Base-by-base conservation (phyloP, 768 basidiomycete species). In the Lactarius quietus region DNA sequence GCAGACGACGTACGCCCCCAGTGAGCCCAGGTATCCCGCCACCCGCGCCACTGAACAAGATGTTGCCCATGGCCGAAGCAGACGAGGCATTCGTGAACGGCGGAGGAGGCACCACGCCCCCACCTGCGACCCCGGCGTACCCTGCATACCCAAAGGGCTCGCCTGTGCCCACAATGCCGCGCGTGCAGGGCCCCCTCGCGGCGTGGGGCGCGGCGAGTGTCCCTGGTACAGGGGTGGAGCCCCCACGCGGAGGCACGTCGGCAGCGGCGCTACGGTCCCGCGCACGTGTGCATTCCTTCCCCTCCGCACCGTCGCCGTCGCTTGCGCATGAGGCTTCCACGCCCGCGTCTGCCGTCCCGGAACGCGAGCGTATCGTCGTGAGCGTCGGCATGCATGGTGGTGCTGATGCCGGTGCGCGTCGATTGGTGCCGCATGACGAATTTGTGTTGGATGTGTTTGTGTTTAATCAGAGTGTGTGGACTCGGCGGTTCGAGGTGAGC, bases 381-480 rank as follows among this genome's bases (percentile, higher is more conserved):
- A 90, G 89, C 15, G 85, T 90, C 14, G 88, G 88, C 18, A 73
- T 83, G 33, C 72, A 72, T 1, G 71, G 71, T 14, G 63, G 69
- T 70, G 55, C 12, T 10, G 43, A 48, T 17, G 54, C 55, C 41
- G 45, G 64, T 35, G 51, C 54, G 76, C 66, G 84, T 1, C 61
- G 79, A 76, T 86, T 94, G 71, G 88, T 85, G 68, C 89, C 90
- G 20, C 78, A 89, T 31, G 86, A 91, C 70, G 78, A 82, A 57
- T 95, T 95, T 73, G 87, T 86, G 58, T 75, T 95, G 70, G 92
- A 95, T 66, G 87, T 94, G 3, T 94, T 95, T 70, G 90, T 94
- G 61, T 93, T 88, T 70, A 95, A 94, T 71, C 88, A 87, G 75
- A 87, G 85, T 53, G 78, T 83, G 52, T 86, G 89, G 86, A 86